Percentiles rank a stretch among this genome's conserved stretches.
phyloP scores from a whole-genome alignment of 2,329 filamentous ascomycete species.

The Sphaerulina populicola region DNA sequence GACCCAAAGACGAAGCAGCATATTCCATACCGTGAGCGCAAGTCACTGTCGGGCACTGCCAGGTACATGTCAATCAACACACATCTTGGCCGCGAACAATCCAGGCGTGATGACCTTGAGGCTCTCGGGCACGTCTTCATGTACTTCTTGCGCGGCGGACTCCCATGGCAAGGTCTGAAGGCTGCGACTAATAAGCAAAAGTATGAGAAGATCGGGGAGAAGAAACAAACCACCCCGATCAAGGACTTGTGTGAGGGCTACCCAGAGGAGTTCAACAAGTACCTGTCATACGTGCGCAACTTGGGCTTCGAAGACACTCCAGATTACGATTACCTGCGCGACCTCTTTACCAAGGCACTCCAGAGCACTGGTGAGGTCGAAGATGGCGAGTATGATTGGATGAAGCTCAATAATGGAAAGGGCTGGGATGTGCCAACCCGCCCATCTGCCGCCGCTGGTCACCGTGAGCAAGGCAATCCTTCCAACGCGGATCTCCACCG shows the following conservation, averaged over 20 bases:
- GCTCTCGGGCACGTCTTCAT: slow-evolving; percentile 65
- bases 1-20: slow-evolving; percentile 99
- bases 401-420: slow-evolving; percentile 92
- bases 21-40: slow-evolving; percentile 93
- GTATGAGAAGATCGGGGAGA: slow-evolving; percentile 99
- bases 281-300: slow-evolving; percentile 93
- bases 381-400: slow-evolving; percentile 99
- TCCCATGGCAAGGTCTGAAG: slow-evolving; percentile 57
- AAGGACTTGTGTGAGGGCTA: slow-evolving; percentile 96
- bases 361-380: slow-evolving; percentile 92
- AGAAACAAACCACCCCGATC: slow-evolving; percentile 96
- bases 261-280: slow-evolving; percentile 97
- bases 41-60: slow-evolving; percentile 91
- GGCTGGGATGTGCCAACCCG: slow-evolving; percentile 77
- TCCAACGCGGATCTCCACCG: slow-evolving; percentile 73
- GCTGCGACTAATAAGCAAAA: slow-evolving; percentile 51
- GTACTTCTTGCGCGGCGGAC: slow-evolving; percentile 58
- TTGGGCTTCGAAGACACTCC: slow-evolving; percentile 97
- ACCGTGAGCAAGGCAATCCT: slow-evolving; percentile 65
- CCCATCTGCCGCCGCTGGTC: slow-evolving; percentile 62
- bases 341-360: slow-evolving; percentile 90
- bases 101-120: slow-evolving; percentile 88
- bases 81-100: slow-evolving; percentile 91
- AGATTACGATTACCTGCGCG: slow-evolving; percentile 94
- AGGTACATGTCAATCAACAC: slow-evolving; percentile 99